Conservation (phyloP, 768 basidiomycete species). For the Leucosporidium creatinivorum region DNA sequence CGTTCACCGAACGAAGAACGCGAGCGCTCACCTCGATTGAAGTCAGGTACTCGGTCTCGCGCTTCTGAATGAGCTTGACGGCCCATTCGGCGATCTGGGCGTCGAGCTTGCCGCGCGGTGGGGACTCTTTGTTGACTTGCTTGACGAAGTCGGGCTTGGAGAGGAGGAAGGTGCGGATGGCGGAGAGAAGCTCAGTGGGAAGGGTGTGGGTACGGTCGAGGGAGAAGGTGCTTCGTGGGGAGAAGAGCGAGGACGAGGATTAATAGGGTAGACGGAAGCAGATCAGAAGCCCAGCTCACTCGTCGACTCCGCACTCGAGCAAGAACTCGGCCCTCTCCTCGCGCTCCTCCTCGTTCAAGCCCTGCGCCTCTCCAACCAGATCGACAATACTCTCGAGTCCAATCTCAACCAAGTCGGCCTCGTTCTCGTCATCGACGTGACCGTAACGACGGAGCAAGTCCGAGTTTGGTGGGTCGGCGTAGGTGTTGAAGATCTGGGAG, state of each 20-base stretch:
- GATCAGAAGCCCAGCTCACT: slow-evolving; percentile 49
- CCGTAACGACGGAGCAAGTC: slow-evolving; percentile 92
- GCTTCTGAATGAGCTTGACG: slow-evolving; percentile 48
- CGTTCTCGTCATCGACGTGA: slow-evolving; percentile 61
- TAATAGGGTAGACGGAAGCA: too few species aligned
- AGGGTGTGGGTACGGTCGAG: slow-evolving; percentile 50
- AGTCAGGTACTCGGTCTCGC: slow-evolving; percentile 55
- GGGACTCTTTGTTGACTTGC: slow-evolving; percentile 55
- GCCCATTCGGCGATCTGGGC: slow-evolving; percentile 48
- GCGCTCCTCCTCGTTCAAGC: slow-evolving; percentile 36
- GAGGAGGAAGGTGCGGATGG: slow-evolving; percentile 59
- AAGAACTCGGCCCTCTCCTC: slow-evolving; percentile 80
- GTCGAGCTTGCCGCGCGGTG: slow-evolving; percentile 65
- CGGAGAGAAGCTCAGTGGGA: slow-evolving; percentile 56
- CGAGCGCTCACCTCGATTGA: slow-evolving; percentile 51
- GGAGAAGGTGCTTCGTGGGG: slow-evolving; percentile 50
- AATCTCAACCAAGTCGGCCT: slow-evolving; percentile 36
- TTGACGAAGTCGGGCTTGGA: slow-evolving; percentile 56
- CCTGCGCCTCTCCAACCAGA: slow-evolving; percentile 20
- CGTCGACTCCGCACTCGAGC: slow-evolving; percentile 82
- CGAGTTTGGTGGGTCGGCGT: slow-evolving; percentile 83
- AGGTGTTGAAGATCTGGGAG: slow-evolving; percentile 95
- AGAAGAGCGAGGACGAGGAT: neutral
- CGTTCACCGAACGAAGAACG: neutral
- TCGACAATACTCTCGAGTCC: slow-evolving; percentile 33